Percentiles rank a stretch among this genome's conserved stretches.
phyloP scores from a whole-genome alignment of 768 basidiomycete genomes.

The Cystofilobasidium capitatum region DNA sequence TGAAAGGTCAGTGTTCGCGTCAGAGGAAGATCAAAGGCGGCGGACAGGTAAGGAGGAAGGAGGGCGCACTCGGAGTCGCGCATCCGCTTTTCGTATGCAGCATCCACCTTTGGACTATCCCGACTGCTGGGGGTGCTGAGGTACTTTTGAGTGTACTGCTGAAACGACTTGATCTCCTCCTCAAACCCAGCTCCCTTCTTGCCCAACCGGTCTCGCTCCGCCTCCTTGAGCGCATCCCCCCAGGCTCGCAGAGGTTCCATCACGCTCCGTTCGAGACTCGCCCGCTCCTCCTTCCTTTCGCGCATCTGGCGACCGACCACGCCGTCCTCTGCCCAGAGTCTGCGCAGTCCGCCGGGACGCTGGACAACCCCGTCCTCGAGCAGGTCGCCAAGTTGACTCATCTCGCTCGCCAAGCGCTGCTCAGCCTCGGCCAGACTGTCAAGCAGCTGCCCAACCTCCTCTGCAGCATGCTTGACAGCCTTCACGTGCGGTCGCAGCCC shows the following conservation, averaged over 20 bases:
- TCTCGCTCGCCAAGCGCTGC: constrained; percentile 2
- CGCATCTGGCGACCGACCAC: constrained; percentile 10
- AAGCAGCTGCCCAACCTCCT: constrained; percentile 8
- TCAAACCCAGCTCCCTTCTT: constrained; percentile 10
- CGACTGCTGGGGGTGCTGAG: background rate
- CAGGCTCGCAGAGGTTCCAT: constrained; percentile 11
- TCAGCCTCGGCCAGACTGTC: constrained; percentile 11
- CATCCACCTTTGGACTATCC: constrained; percentile 6
- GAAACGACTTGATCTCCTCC: constrained; percentile 20
- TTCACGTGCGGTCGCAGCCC: constrained; percentile 13
- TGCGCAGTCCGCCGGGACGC: background rate
- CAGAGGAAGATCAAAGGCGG: background rate
- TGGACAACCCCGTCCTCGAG: constrained; percentile 6
- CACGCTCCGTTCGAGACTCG: constrained; percentile 8
- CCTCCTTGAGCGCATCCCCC: constrained; percentile 13
- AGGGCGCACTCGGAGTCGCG: constrained; percentile 20
- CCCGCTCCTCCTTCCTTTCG: constrained; percentile 21
- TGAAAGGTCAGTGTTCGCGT: background rate
- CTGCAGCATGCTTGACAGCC: background rate
- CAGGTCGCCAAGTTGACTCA: constrained; percentile 2
- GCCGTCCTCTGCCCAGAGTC: constrained; percentile 12
- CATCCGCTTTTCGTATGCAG: background rate
- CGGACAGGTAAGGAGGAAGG: background rate
- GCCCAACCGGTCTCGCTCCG: constrained; percentile 14
- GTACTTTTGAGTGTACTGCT: constrained; percentile 12